Evolutionary conservation across 78 protist genomes (phyloP), one percentile per base, ranked within the genome.

Genomic region (Ministeria vibrans): DNA sequence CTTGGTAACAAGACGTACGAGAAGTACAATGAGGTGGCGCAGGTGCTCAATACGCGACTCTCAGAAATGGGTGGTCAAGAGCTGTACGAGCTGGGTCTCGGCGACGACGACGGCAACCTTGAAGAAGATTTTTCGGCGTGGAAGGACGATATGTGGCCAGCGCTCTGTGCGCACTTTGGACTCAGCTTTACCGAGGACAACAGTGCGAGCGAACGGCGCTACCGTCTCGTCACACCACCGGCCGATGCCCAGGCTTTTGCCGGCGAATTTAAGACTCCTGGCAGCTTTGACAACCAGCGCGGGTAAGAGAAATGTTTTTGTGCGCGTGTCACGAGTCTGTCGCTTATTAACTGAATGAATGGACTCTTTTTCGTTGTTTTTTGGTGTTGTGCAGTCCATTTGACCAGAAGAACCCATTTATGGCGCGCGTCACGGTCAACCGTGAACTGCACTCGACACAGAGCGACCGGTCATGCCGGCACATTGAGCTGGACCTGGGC

Each of bases 1-100:
- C 87, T 95, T 36, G 98, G 98, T 23, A 91, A 95, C 91, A 83
- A 76, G 75, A 92, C 93, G 27, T 95, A 95, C 85, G 94, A 92
- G 39, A 88, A 91, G 49, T 95, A 73, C 92, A 73, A 86, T 64
- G 74, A 85, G 30, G 80, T 94, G 63, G 97, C 91, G 51, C 45
- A 73, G 25, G 53, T 77, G 25, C n/a, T 79, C 25, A 95, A 95
- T 45, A 41, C 45, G 49, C 55, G 74, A 39, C 22, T 95, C 44
- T 87, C 43, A 32, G 87, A 66, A 0, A 78, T 94, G 9, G 97
- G 97, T 27, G 98, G 82, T 34, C 2, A 0, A 15, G 78, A 75
- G 36, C 11, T 84, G 34, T 30, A 0, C 20, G 83, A 42, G 34
- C 82, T 42, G 27, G 96, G 97, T 6, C 82, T 69, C 36, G 98